These are phyloP conservation scores for Phytophthora cryptogea DNA, from an alignment of 352 stramenopile species.

Conservation along the genomic window DNA sequence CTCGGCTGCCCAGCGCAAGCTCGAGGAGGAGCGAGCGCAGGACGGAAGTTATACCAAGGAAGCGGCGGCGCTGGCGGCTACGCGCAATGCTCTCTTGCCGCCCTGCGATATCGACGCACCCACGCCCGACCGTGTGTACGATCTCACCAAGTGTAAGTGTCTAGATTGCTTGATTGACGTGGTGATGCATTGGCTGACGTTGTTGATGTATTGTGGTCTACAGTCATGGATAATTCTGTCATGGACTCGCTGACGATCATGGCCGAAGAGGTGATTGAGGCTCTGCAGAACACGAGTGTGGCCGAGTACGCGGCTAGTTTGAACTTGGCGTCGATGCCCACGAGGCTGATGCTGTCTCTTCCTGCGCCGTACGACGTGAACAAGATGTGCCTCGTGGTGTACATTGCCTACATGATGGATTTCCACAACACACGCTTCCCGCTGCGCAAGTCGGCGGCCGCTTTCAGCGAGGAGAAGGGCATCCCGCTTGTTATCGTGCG, in stretches of 20 bases:
- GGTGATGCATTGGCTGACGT: background rate
- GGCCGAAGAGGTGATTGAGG: slow-evolving; percentile 73
- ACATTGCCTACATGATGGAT: slow-evolving; percentile 73
- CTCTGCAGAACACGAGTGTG: slow-evolving; percentile 55
- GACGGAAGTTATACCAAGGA: slow-evolving; percentile 64
- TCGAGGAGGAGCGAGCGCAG: slow-evolving; percentile 50
- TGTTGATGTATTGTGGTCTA: slow-evolving; percentile 12
- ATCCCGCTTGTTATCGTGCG: slow-evolving; percentile 75
- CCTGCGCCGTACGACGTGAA: slow-evolving; percentile 70
- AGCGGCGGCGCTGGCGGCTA: slow-evolving; percentile 53
- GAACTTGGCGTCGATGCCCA: slow-evolving; percentile 53
- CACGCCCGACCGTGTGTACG: slow-evolving; percentile 79
- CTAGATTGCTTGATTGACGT: background rate
- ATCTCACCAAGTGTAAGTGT: slow-evolving; percentile 78
- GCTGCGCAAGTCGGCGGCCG: slow-evolving; percentile 61
- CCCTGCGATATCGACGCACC: slow-evolving; percentile 74
- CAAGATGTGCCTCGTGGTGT: slow-evolving; percentile 74
- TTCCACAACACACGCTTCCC: slow-evolving; percentile 69
- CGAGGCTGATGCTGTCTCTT: slow-evolving; percentile 70
- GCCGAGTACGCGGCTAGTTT: slow-evolving; percentile 57
- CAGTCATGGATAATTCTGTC: slow-evolving; percentile 68
- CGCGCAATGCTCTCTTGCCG: slow-evolving; percentile 69
- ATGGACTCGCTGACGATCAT: slow-evolving; percentile 83
- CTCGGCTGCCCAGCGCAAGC: slow-evolving; percentile 52
- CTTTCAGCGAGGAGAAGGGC: slow-evolving; percentile 76